Evolutionary conservation across 139 green algal genomes (phyloP), one percentile per base, ranked within the genome.

Genomic region (Dunaliella sp.): DNA sequence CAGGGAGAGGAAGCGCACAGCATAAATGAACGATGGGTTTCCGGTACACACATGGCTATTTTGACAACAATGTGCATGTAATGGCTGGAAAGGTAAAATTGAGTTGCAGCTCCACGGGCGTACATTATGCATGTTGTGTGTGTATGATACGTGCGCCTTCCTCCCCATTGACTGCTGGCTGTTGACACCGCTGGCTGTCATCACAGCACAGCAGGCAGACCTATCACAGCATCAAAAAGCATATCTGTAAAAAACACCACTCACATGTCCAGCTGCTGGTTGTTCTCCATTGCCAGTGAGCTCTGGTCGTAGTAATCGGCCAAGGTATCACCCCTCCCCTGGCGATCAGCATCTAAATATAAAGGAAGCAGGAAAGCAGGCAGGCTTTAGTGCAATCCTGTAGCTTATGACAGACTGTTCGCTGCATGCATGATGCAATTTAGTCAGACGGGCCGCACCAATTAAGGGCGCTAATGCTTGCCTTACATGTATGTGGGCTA

Each of bases 1-100:
- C 36, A 36, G 7, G 36, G 95, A 93, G 92, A 98, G 77, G 90
- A 92, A 32, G 94, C 93, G 25, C 16, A 92, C 88, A 12, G 95
- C 96, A 34, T 87, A n/a, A n/a, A n/a, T n/a, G n/a, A n/a, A n/a
- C n/a, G 24, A 31, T 28, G 79, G 7, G 7, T 83, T 72, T 31
- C 28, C 76, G 30, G 12, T 22, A 81, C 28, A 83, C 24, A n/a
- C 59, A 58, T 58, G 35, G 21, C 79, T 72, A 12, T 21, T 24
- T 33, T 81, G n/a, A 81, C 75, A 24, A 81, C n/a, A n/a, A n/a
- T n/a, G n/a, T n/a, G n/a, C n/a, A n/a, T n/a, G n/a, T n/a, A n/a
- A n/a, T n/a, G n/a, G n/a, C n/a, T n/a, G n/a, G n/a, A 80, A 80
- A 25, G 48, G 48, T 16, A 65, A 7, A 65, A 65, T 16, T 65